Conservation (phyloP, 768 basidiomycete genomes). For the Lentinula lateritia region DNA sequence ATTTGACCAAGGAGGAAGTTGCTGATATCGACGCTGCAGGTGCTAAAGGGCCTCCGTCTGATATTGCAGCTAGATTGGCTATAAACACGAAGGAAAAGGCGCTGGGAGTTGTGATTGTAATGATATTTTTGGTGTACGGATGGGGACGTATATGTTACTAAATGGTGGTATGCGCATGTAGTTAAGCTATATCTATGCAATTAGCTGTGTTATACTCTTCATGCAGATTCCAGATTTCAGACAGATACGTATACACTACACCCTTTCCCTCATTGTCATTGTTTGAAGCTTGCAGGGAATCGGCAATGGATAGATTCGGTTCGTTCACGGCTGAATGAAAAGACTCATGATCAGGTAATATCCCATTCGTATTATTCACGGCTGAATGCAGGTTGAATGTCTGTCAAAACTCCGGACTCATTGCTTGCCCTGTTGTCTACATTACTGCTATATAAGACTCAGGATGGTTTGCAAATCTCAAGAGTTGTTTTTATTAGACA, state of each 20-base stretch:
- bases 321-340: background rate
- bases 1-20: constrained; percentile 53
- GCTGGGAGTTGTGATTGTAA: background rate
- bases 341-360: too few species aligned
- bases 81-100: background rate
- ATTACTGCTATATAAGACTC: background rate
- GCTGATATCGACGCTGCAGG: constrained; percentile 61
- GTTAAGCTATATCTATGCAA: too few species aligned
- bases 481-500: too few species aligned
- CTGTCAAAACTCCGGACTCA: background rate
- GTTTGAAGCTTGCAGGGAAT: too few species aligned
- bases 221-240: too few species aligned
- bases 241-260: too few species aligned
- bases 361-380: too few species aligned
- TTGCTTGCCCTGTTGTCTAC: background rate
- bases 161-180: too few species aligned
- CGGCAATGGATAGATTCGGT: background rate
- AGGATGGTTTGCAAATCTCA: too few species aligned
- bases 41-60: constrained; percentile 39
- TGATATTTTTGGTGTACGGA: background rate
- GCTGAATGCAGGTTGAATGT: too few species aligned
- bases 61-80: background rate
- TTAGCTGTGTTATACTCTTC: too few species aligned
- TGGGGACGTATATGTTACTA: background rate
- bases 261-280: too few species aligned